phyloP scores from a whole-genome alignment of 495 filamentous ascomycete genomes.

The Tricharina praecox region DNA sequence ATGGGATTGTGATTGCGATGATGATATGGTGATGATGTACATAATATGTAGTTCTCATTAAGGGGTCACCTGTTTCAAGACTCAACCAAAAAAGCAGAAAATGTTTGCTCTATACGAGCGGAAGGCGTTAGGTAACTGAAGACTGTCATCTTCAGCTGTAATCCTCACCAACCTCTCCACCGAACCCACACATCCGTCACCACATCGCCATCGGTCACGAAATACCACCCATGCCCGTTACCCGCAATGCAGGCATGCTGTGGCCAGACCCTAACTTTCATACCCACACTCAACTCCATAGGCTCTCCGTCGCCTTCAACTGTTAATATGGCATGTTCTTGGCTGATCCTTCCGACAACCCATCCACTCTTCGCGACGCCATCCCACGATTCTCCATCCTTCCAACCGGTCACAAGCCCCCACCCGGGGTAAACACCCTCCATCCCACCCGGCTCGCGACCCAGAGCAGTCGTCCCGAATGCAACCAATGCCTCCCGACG shows the following conservation, averaged over 20 bases:
- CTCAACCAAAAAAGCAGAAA: too few species aligned
- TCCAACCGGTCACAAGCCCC: conserved; percentile 56
- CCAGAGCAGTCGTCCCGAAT: conserved; percentile 54
- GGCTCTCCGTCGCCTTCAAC: conserved; percentile 29
- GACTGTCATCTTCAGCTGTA: too few species aligned
- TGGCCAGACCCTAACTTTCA: conserved; percentile 56
- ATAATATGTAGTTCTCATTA: too few species aligned
- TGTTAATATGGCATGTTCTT: conserved; percentile 49
- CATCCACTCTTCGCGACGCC: conserved; percentile 35
- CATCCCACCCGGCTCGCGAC: conserved; percentile 53
- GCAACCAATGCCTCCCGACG: conserved; percentile 54
- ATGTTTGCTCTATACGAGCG: too few species aligned
- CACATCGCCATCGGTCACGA: conserved; percentile 54
- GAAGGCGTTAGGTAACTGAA: too few species aligned
- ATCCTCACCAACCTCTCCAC: conserved; percentile 41
- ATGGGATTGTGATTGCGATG: too few species aligned
- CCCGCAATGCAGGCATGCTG: conserved; percentile 76
- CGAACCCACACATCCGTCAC: conserved; percentile 51
- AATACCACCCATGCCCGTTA: conserved; percentile 54
- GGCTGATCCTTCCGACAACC: conserved; percentile 43
- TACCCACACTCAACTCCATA: conserved; percentile 38
- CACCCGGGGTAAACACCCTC: conserved; percentile 44
- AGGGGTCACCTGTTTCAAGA: too few species aligned
- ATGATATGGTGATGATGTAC: too few species aligned
- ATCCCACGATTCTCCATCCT: conserved; percentile 6